Percentiles rank a stretch among this genome's conserved stretches.
Conservation (phyloP, 495 filamentous ascomycete species). For the Umbilicaria muhlenbergii region DNA sequence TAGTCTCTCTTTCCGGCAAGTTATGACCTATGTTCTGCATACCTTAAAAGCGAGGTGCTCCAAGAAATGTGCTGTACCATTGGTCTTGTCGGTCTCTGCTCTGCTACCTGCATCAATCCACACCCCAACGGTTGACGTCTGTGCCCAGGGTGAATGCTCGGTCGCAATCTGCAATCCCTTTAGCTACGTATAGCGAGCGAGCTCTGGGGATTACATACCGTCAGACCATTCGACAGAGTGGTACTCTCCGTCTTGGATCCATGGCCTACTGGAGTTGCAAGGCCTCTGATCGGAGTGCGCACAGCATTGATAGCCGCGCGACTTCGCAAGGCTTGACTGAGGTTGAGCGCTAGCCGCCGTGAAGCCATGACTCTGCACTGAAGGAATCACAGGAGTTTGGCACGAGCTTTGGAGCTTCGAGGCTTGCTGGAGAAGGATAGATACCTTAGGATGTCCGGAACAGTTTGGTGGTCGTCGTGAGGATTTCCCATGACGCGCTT, state of each 20-base stretch:
- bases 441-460: conserved; percentile 8
- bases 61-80: conserved; percentile 97
- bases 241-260: conserved; percentile 79
- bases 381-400: conserved; percentile 4
- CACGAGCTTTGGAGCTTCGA: conserved; percentile 1
- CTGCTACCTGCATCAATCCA: conserved; percentile 98
- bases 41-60: conserved; percentile 99
- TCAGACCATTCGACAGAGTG: conserved; percentile 92
- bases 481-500: conserved; percentile 8
- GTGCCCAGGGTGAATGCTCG: conserved; percentile 94
- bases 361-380: conserved; percentile 65
- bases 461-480: conserved; percentile 5
- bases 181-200: conserved; percentile 19
- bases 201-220: conserved; percentile 40
- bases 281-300: conserved; percentile 60
- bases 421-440: conserved; percentile 2
- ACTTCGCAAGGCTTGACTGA: conserved; percentile 73
- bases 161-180: conserved; percentile 64
- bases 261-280: conserved; percentile 66
- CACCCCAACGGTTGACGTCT: conserved; percentile 95
- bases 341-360: conserved; percentile 76
- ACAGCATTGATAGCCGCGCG: conserved; percentile 60
- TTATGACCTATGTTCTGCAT: conserved; percentile 13
- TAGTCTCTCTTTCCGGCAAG: conserved; percentile 2
- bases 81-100: conserved; percentile 95